Base-by-base conservation (phyloP, 306 rosid species). In the Abrus pulchellus region DNA sequence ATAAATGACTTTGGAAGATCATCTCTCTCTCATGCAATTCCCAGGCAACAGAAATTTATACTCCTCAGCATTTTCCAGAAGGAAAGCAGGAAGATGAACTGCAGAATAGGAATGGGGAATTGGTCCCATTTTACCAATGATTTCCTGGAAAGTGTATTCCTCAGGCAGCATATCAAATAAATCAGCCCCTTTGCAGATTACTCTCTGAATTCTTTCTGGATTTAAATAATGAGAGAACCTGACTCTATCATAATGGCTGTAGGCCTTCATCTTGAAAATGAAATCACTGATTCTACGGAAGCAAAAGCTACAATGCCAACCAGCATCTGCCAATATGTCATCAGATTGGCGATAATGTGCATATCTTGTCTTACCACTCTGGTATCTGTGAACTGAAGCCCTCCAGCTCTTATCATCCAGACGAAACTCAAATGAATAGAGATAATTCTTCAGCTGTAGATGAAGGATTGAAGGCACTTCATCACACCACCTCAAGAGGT, bases 271-370 rank as follows among this genome's bases (percentile, higher is more conserved):
- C 91, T 95, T 95, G 27, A 95, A 95, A 78, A 90, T 34, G 85
- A 95, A 95, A 76, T 95, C 99, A 1, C 88, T 90, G 81, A 95
- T 93, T 6, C 82, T 85, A 27, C 97, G 97, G 76, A 95, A 95
- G 91, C 99, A 95, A 79, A 95, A 95, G 94, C 99, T 95, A 78
- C 99, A 95, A 82, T 95, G 99, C 99, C 99, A 95, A 3, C 99
- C 99, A 45, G 99, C 84, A 86, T 95, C 99, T 1, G 98, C 99
- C 85, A 95, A 83, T 55, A 95, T 69, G 77, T 66, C 86, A 53
- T 95, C 97, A n/a, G 99, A 88, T 77, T 93, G 99, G 47, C 98
- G 93, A 72, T 86, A 95, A 82, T 95, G 99, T 0, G 95, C 98
- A 79, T 95, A 95, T 81, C 88, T 90, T 53, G 99, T 95, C 88